Evolutionary conservation across 2,329 filamentous ascomycete genomes (phyloP), one percentile per base, ranked within the genome.

Genomic region (Apiospora rasikravindrae): DNA sequence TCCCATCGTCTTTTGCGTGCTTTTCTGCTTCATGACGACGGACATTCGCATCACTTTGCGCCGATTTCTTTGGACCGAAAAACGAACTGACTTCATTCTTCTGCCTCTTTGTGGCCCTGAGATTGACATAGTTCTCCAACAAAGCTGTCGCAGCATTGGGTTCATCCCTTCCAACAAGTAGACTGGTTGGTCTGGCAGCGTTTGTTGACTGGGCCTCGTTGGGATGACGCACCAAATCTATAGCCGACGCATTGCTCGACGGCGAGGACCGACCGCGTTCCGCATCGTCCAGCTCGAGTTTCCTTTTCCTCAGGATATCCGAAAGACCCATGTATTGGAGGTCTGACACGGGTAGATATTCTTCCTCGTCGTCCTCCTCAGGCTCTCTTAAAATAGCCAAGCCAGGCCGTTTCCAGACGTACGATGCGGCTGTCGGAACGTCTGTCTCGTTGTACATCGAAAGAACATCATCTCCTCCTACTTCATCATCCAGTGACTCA

Each of bases 381-480:
- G 80, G 76, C 67, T 78, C 74, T 57, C 71, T 73, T 49, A 82
- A 75, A 67, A 81, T 76, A 29, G 77, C 74, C 2, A 80, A 64
- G 2, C 79, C 79, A 4, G 77, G 78, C 29, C 75, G 74, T 70
- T 80, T 81, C 77, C 78, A 78, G 37, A 79, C 74, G 19, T 76
- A 79, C 14, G 77, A 70, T 33, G 69, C 76, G 42, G 78, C 80
- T 8, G 76, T 78, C n/a, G 71, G 73, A 5, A 77, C 44, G 16
- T 76, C 68, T 29, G 57, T 14, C 8, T n/a, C 11, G 69, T 72
- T 47, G 24, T 53, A 44, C n/a, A 57, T 57, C 1, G 72, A 51
- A n/a, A 77, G 64, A 6, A 74, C 29, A 4, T 44, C 19, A 7
- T 61, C 64, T 8, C 71, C 24, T 5, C 47, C 66, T 5, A 70